Evolutionary conservation across 208 protist genomes (phyloP).

Genomic region (Trypanosomatidae sp.): DNA sequence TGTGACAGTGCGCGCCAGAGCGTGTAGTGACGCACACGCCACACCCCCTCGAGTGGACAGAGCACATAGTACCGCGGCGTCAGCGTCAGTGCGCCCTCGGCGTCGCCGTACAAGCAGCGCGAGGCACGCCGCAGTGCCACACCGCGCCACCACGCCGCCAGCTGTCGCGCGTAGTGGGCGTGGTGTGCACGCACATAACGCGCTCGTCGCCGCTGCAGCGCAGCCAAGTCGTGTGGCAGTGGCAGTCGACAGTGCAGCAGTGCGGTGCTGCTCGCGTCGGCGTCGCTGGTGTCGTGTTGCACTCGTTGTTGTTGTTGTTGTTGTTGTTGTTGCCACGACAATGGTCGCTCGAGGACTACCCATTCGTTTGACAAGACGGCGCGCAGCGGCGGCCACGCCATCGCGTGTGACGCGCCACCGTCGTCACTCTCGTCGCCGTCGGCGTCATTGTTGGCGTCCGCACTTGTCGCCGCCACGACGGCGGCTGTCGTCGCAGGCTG

Average conservation of each 20-base stretch:
- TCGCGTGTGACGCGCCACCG: neutral
- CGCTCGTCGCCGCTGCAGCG: conserved; percentile 8
- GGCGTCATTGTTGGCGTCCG: no score
- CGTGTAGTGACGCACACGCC: conserved; percentile 26
- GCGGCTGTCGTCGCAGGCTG: neutral
- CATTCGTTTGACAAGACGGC: conserved; percentile 46
- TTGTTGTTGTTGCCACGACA: neutral
- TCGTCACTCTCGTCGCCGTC: no score
- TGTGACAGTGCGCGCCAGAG: conserved; percentile 9
- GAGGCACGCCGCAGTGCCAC: conserved; percentile 1
- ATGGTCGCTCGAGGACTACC: conserved; percentile 45
- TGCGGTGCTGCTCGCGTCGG: neutral
- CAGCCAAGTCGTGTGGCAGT: conserved; percentile 16
- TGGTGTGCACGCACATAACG: conserved; percentile 14
- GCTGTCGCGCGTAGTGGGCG: conserved; percentile 5
- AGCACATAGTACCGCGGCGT: conserved; percentile 50
- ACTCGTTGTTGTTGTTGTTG: neutral
- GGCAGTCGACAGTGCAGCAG: conserved; percentile 78
- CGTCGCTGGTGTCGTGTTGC: neutral
- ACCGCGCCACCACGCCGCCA: conserved; percentile 31
- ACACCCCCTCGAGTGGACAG: conserved; percentile 25
- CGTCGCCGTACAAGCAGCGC: conserved; percentile 64
- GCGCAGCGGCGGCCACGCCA: neutral
- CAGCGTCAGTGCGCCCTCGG: conserved; percentile 29
- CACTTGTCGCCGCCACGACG: no score